These are phyloP conservation scores for Alternaria triticina DNA, from an alignment of 2,329 filamentous ascomycete species.

Conservation along the genomic window DNA sequence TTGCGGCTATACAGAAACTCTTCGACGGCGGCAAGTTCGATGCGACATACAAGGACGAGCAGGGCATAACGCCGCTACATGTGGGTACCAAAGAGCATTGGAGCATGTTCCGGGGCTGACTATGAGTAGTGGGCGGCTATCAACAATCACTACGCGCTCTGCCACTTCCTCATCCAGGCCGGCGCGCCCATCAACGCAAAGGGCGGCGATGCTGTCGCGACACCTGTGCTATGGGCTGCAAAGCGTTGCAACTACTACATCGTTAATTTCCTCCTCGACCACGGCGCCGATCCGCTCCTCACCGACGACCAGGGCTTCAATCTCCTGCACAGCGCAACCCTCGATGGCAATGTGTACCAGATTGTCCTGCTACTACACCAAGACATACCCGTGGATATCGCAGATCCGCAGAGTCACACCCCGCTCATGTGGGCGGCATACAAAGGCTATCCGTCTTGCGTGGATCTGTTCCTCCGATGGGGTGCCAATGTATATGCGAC, in stretches of 20 bases:
- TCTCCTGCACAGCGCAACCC: slow-evolving; percentile 93
- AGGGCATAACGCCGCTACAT: slow-evolving; percentile 95
- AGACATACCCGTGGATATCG: slow-evolving; percentile 90
- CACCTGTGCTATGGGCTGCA: slow-evolving; percentile 94
- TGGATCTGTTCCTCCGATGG: slow-evolving; percentile 92
- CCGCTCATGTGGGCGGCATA: slow-evolving; percentile 99
- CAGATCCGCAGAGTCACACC: slow-evolving; percentile 89
- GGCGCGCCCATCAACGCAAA: slow-evolving; percentile 94
- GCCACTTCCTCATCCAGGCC: slow-evolving; percentile 86
- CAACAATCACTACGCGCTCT: slow-evolving; percentile 97
- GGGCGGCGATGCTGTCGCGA: slow-evolving; percentile 93
- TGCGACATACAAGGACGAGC: slow-evolving; percentile 83
- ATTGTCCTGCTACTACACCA: slow-evolving; percentile 91
- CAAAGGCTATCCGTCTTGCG: slow-evolving; percentile 91
- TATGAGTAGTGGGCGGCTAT: slow-evolving; percentile 88
- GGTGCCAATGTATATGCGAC: slow-evolving; percentile 89
- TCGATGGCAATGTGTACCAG: slow-evolving; percentile 93
- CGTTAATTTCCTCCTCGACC: slow-evolving; percentile 87
- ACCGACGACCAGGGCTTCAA: slow-evolving; percentile 98
- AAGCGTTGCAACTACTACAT: slow-evolving; percentile 97
- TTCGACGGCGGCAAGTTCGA: slow-evolving; percentile 84
- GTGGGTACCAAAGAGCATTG: slow-evolving; percentile 57
- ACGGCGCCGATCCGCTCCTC: slow-evolving; percentile 90
- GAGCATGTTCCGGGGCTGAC: slow-evolving; percentile 9
- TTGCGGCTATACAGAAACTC: slow-evolving; percentile 84